Conservation (phyloP, 2,329 filamentous ascomycete genomes). For the Aspergillus melleus region DNA sequence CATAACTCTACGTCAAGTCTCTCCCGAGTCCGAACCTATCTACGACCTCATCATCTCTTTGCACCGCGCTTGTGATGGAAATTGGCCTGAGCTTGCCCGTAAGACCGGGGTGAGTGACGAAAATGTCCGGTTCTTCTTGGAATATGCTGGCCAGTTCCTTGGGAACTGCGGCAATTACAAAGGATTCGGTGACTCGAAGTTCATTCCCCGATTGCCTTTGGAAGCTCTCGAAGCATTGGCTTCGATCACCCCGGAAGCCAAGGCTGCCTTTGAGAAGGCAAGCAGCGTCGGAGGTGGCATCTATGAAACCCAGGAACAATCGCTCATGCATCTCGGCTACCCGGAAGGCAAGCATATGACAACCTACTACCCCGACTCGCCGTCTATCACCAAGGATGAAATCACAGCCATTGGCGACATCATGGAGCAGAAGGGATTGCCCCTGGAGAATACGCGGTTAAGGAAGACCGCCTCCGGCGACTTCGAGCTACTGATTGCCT, state of each 20-base stretch:
- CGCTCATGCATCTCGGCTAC: constrained; percentile 74
- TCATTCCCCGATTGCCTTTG: constrained; percentile 70
- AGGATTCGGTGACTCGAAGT: constrained; percentile 82
- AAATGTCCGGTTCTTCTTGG: constrained; percentile 67
- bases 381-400: constrained; percentile 71
- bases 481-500: constrained; percentile 75
- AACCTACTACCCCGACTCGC: constrained; percentile 77
- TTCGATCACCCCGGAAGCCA: constrained; percentile 58
- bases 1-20: constrained; percentile 77
- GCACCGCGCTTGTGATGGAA: constrained; percentile 64
- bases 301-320: constrained; percentile 65
- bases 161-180: constrained; percentile 85
- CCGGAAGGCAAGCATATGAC: constrained; percentile 74
- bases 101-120: constrained; percentile 65
- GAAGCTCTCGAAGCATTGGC: constrained; percentile 66
- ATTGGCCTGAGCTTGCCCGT: constrained; percentile 68
- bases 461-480: constrained; percentile 63
- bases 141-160: constrained; percentile 76
- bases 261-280: constrained; percentile 66
- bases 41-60: constrained; percentile 78
- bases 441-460: constrained; percentile 74
- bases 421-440: constrained; percentile 69
- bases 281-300: constrained; percentile 61
- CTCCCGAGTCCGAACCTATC: constrained; percentile 76
- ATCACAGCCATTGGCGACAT: constrained; percentile 71